Evolutionary conservation across 805 yeast genomes (phyloP).

Genomic region (Candida awuae): DNA sequence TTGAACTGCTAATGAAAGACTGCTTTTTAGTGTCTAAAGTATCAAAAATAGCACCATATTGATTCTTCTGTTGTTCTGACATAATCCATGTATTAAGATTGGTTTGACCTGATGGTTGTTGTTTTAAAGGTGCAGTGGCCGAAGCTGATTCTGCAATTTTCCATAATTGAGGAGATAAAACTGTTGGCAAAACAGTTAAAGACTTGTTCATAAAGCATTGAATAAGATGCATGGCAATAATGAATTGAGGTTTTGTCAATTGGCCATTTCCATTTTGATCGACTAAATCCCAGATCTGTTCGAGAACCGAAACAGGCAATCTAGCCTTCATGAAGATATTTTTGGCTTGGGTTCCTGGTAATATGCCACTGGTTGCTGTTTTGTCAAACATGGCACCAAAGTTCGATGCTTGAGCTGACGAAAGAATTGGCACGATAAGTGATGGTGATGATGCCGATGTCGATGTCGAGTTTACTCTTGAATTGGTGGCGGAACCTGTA

Average conservation of each 20-base stretch:
- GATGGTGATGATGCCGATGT: conserved; percentile 9
- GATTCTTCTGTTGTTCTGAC: conserved; percentile 59
- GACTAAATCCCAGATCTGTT: conserved; percentile 83
- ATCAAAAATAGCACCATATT: conserved; percentile 73
- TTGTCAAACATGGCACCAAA: conserved; percentile 69
- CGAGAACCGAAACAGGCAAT: conserved; percentile 66
- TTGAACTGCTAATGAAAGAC: conserved; percentile 64
- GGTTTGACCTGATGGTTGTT: conserved; percentile 14
- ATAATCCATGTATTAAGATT: conserved; percentile 47
- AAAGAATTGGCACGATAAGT: conserved; percentile 42
- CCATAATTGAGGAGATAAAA: conserved; percentile 30
- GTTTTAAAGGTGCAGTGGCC: conserved; percentile 5
- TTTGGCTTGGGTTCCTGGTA: conserved; percentile 75
- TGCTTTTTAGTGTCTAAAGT: conserved; percentile 57
- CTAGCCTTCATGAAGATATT: conserved; percentile 85
- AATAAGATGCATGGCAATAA: conserved; percentile 91
- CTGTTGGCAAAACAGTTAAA: conserved; percentile 37
- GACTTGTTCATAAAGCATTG: conserved; percentile 65
- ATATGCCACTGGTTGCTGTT: conserved; percentile 45
- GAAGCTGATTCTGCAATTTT: conserved; percentile 17
- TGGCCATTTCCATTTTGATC: conserved; percentile 71
- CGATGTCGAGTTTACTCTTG: not conserved
- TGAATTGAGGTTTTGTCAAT: conserved; percentile 66
- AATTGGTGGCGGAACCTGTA: conserved; percentile 28
- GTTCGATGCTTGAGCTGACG: conserved; percentile 50